Conservation (phyloP, 176 grass and related monocot genomes). For the Eragrostis nindensis region DNA sequence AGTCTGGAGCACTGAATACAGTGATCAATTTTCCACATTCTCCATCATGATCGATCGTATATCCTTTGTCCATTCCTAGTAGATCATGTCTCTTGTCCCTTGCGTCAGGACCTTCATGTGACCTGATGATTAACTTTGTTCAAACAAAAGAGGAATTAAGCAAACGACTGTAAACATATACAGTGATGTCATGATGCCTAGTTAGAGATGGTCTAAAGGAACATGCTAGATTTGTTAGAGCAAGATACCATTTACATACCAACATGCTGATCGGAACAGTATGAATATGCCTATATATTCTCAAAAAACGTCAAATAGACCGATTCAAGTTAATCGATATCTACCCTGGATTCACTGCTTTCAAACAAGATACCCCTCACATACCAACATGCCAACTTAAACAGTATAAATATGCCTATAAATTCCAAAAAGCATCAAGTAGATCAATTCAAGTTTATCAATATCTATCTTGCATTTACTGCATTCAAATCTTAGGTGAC, state of each 20-base stretch:
- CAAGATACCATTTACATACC: slow-evolving; percentile 16
- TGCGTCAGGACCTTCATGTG: slow-evolving; percentile 96
- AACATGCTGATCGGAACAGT: neutral
- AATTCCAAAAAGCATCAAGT: neutral
- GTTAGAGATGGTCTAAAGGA: slow-evolving; percentile 8
- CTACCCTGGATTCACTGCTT: neutral
- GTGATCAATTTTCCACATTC: slow-evolving; percentile 86
- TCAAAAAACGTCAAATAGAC: neutral
- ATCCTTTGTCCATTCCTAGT: slow-evolving; percentile 83
- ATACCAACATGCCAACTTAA: neutral
- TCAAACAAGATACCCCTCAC: no score
- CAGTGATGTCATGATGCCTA: neutral
- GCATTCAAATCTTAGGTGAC: neutral
- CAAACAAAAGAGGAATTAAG: slow-evolving; percentile 50
- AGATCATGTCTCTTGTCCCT: slow-evolving; percentile 80
- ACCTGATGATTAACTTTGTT: slow-evolving; percentile 96
- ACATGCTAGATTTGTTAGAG: neutral
- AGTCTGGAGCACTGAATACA: slow-evolving; percentile 93
- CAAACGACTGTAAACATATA: slow-evolving; percentile 7
- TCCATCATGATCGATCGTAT: slow-evolving; percentile 88
- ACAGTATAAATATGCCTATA: neutral
- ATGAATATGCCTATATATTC: neutral
- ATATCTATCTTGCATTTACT: neutral
- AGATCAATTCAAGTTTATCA: neutral
- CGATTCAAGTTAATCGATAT: neutral